Base-by-base conservation (phyloP, 108 stramenopile genomes). In the Pinguiococcus pyrenoidosus region DNA sequence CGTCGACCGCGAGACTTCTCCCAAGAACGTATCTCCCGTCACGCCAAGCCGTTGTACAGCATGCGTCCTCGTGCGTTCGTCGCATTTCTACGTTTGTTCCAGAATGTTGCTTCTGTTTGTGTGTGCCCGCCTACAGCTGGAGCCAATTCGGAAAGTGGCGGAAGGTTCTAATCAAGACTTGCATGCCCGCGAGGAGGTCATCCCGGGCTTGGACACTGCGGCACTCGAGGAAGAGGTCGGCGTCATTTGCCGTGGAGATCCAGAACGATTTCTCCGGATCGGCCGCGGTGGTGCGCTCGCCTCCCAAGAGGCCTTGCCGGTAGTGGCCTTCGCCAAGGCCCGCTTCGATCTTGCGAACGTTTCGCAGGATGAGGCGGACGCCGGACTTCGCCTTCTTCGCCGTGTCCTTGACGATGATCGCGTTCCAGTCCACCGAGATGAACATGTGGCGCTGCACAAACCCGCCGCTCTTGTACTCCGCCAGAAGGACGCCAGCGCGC, bases 341-440 rank as follows among this genome's bases (percentile, higher is more conserved):
- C 9, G 17, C 0, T 9, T 12, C n/a, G 25, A 51, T 42, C 4
- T 16, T 13, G 12, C 28, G 33, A 30, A 51, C 18, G 6, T 51
- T 51, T 17, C 5, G 30, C 27, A 51, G 20, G 38, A 29, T 29
- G 27, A 51, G 7, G 27, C 41, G 33, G 14, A 29, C 29, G 26
- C 32, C 50, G 33, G 17, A 20, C 37, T 51, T 51, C n/a, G 27
- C 33, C 25, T 20, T 51, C 14, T 32, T 51, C 26, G 37, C 13
- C 13, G 50, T 51, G 50, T 51, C 50, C 50, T 51, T 51, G 40
- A 51, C 21, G 32, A 29, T 33, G 23, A 51, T 51, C n/a, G 37
- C 41, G 27, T 14, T 38, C 8, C 50, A 56, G 46, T 45, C 54
- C 27, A 3, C 36, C 16, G n/a, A 10, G 13, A 56, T 27, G 27